Base-by-base conservation (phyloP, 1,139 yeast species). In the Candida freyschussii region DNA sequence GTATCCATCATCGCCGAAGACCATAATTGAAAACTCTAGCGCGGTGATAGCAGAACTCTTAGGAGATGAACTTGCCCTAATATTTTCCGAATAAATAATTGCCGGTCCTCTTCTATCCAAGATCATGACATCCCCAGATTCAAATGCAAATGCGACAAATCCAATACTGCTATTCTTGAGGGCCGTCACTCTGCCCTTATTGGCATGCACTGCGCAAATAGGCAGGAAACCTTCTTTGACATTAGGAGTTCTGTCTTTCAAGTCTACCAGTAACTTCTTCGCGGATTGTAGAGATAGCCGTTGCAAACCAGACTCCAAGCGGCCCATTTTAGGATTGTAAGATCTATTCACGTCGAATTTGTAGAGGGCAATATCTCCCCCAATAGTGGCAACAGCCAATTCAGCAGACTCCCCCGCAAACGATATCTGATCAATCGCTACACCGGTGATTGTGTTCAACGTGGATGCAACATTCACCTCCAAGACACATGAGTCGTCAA, bases 101-200 rank as follows among this genome's bases (percentile, higher is more conserved):
- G 87, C 86, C 1, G 95, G 95, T 0, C 94, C 95, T 39, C 96
- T 68, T 37, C 86, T 68, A 58, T 91, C 97, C 42, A 93, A 63
- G 1, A 91, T 79, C 4, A 81, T 60, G 20, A 91, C 47, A 26
- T 77, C 69, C 16, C 98, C 98, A 11, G 80, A 73, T 30, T 71
- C 71, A 55, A 84, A 87, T 1, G 84, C 95, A 30, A 85, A 64
- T 1, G 87, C 95, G 5, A 83, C 85, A 62, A 91, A 87, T 0
- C 96, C 96, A 31, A 86, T 67, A 43, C 82, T 73, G 43, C 89
- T 78, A 56, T 83, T 72, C 35, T 70, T 69, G 30, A 89, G 47
- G 2, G 84, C 72, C 0, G 89, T 66, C 4, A 83, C 77, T 20
- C 42, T 41, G 0, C 69, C 72, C 6, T 64, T 62, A n/a, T 56